Evolutionary conservation across 2,329 filamentous ascomycete genomes (phyloP).

Genomic region (Ophiostoma himal-ulmi): DNA sequence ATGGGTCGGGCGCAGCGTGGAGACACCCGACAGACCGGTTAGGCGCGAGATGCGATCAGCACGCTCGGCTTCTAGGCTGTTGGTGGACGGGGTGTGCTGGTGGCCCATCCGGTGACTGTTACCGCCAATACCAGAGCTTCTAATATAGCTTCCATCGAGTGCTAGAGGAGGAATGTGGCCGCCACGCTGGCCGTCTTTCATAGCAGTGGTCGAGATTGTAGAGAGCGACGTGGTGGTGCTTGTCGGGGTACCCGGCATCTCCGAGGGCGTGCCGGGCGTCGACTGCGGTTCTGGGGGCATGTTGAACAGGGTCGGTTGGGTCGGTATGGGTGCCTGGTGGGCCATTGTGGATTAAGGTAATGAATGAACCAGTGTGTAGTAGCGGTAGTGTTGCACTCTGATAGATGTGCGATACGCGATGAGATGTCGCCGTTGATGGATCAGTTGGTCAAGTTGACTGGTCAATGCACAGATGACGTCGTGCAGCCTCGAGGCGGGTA

Average conservation of each 20-base stretch:
- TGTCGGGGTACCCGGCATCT: conserved; percentile 91
- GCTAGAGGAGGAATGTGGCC: conserved; percentile 37
- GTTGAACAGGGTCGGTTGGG: conserved; percentile 1
- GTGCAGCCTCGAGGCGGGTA: not conserved
- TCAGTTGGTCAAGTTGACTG: not conserved
- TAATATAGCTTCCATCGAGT: conserved; percentile 27
- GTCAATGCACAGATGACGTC: conserved; percentile 7
- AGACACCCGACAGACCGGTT: conserved; percentile 82
- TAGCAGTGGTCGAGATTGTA: conserved; percentile 84
- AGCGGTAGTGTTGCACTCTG: not conserved
- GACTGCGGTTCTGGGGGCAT: conserved; percentile 41
- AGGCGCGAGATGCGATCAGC: conserved; percentile 93
- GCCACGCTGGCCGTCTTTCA: conserved; percentile 92
- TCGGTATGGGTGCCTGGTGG: not conserved
- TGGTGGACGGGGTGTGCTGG: conserved; percentile 56
- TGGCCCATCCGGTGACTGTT: conserved; percentile 46
- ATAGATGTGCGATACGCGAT: not conserved
- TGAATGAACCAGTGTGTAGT: not conserved
- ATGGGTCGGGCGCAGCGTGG: conserved; percentile 55
- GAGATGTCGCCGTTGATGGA: not conserved
- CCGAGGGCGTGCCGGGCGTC: conserved; percentile 78
- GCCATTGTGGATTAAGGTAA: not conserved
- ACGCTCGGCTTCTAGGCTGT: conserved; percentile 81
- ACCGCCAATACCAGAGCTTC: conserved; percentile 36
- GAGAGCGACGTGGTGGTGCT: conserved; percentile 89